These are phyloP conservation scores for Apiospora hydei DNA, from an alignment of 2,329 filamentous ascomycete species.

Conservation along the genomic window DNA sequence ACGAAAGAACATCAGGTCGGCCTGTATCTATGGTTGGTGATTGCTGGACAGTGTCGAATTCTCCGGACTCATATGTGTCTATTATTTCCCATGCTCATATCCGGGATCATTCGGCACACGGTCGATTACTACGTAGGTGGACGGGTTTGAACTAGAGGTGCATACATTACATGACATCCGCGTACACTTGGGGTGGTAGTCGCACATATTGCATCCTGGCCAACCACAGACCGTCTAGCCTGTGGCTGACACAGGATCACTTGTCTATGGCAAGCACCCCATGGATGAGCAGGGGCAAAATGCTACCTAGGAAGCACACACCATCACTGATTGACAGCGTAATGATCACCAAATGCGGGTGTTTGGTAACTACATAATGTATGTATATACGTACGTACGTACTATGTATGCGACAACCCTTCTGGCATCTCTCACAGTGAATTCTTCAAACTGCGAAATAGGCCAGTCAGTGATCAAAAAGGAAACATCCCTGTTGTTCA, in stretches of 20 bases:
- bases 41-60: neutral
- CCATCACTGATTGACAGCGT: conserved; percentile 1
- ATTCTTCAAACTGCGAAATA: neutral
- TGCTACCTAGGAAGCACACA: neutral
- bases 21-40: conserved; percentile 9
- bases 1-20: neutral
- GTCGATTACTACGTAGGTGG: neutral
- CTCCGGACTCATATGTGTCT: neutral
- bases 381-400: neutral
- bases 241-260: conserved; percentile 16
- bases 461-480: neutral
- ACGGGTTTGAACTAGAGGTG: conserved; percentile 3
- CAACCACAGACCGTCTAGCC: conserved; percentile 19
- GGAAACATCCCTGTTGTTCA: neutral
- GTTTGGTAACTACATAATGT: conserved; percentile 1
- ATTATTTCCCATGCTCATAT: neutral
- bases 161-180: conserved; percentile 8
- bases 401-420: neutral
- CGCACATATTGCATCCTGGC: conserved; percentile 20
- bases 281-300: neutral
- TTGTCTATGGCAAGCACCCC: conserved; percentile 1
- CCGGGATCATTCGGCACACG: conserved; percentile 1
- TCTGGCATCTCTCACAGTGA: neutral
- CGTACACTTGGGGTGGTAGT: conserved; percentile 1
- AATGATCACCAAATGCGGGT: conserved; percentile 17